Evolutionary conservation across 345 rosid genomes (phyloP).

Genomic region (Limnanthes douglasii): DNA sequence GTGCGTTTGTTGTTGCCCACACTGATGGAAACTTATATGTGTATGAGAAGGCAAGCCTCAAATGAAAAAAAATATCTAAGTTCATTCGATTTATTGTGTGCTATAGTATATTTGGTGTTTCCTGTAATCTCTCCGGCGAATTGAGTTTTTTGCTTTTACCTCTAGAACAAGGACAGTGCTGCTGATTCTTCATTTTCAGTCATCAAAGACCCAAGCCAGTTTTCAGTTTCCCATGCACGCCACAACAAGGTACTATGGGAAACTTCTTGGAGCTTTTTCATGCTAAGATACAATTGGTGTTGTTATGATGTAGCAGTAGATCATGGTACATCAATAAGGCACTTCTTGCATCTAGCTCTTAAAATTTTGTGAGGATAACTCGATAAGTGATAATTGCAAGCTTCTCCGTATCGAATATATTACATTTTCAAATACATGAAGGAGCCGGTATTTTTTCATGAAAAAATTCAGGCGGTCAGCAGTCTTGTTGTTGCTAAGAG

Average conservation of each 20-base stretch:
- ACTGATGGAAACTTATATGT: constrained; percentile 91
- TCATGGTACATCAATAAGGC: too few relatives aligned
- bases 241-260: constrained; percentile 65
- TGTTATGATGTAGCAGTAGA: too few relatives aligned
- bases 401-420: too few relatives aligned
- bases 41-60: constrained; percentile 85
- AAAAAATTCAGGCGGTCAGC: not conserved
- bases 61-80: constrained; percentile 2
- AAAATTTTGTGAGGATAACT: too few relatives aligned
- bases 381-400: too few relatives aligned
- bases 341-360: constrained; percentile 1
- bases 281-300: too few relatives aligned
- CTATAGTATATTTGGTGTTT: constrained; percentile 3
- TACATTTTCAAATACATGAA: not conserved
- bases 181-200: constrained; percentile 92
- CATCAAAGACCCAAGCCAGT: constrained; percentile 74
- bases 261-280: too few relatives aligned
- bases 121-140: not conserved
- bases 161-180: constrained; percentile 82
- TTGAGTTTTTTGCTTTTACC: constrained; percentile 1
- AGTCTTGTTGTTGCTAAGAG: not conserved
- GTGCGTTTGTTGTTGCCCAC: constrained; percentile 90
- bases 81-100: constrained; percentile 2
- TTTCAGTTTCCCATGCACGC: constrained; percentile 84
- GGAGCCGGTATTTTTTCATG: not conserved